Base-by-base conservation (phyloP, 1,284 basidiomycete species). In the Moesziomyces parantarcticus region DNA sequence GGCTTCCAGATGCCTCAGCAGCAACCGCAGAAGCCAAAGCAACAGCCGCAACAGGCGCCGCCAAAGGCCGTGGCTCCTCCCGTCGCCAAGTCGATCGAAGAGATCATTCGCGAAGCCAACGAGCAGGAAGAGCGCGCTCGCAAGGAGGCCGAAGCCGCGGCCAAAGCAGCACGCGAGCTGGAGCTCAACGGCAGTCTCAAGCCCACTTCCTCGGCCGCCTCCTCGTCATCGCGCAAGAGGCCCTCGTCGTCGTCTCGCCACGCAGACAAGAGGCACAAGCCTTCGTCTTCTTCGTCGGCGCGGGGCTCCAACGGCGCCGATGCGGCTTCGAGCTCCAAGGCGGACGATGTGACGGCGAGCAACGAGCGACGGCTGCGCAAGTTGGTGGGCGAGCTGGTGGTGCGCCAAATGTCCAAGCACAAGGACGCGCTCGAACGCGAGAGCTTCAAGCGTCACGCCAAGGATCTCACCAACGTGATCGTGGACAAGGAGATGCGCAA, bases 371-470 rank as follows among this genome's bases (percentile, higher is more conserved):
- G 47, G 74, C 84, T 97, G 68, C 84, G 90, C 74, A 93, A 93
- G 84, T 87, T 97, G 22, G 89, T 99, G 9, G 92, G 94, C 22
- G 90, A 90, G 16, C 88, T 97, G 2, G 95, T 98, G 29, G 96
- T 99, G 41, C 91, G 90, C 82, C 89, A 88, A 64, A 93, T 98
- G 92, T 92, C 91, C 53, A 96, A 94, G 85, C 90, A 97, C 83
- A 88, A 90, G 72, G 88, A 91, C 58, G 86, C 89, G 60, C 88
- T 98, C 85, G 91, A 92, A 58, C 88, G 89, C 58, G 94, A 97
- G 5, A 85, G 88, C 53, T 98, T 99, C 88, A 99, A 99, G 87
- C 91, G 91, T 80, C 90, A 97, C 81, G 96, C 97, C 7, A 94
- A 94, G 82, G 93, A 98, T 91, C 86, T 93, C 59, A 92, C 94